These are phyloP conservation scores for Begonia loranthoides DNA, from an alignment of 306 rosid genomes.

Conservation along the genomic window DNA sequence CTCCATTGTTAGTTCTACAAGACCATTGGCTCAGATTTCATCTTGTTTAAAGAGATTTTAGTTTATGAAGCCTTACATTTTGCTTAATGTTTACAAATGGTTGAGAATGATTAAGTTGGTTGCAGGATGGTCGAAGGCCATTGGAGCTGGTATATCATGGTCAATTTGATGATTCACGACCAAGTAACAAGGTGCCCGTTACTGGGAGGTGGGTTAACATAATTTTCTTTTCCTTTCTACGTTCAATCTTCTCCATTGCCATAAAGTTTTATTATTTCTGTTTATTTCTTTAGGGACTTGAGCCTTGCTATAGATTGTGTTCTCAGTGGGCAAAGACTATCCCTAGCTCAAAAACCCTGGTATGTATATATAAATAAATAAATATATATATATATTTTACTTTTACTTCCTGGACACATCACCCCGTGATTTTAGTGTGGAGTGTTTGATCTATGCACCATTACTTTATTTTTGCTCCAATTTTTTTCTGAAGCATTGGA, in stretches of 20 bases:
- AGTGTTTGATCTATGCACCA: neutral
- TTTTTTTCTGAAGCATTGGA: conserved; percentile 59
- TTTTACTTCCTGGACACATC: conserved; percentile 8
- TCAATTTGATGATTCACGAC: conserved; percentile 93
- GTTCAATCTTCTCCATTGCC: neutral
- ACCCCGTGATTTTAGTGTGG: conserved; percentile 7
- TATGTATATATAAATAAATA: conserved; percentile 9
- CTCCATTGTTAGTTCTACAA: neutral
- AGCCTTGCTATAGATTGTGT: conserved; percentile 76
- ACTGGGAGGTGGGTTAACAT: conserved; percentile 68
- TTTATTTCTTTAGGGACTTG: conserved; percentile 43
- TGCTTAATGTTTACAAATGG: neutral
- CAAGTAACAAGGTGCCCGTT: conserved; percentile 51
- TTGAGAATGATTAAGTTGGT: conserved; percentile 4
- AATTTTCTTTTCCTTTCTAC: conserved; percentile 3
- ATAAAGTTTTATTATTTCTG: conserved; percentile 12
- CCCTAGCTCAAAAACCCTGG: conserved; percentile 68
- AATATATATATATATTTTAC: no score
- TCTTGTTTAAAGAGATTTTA: neutral
- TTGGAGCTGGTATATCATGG: conserved; percentile 91
- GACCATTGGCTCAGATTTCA: conserved; percentile 6
- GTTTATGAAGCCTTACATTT: neutral
- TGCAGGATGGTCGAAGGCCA: conserved; percentile 94
- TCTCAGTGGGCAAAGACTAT: conserved; percentile 70
- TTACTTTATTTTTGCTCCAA: conserved; percentile 5